Percentiles rank a stretch among this genome's conserved stretches.
These are phyloP conservation scores for Rostrohypoxylon terebratum DNA, from an alignment of 495 filamentous ascomycete genomes.

Conservation along the genomic window DNA sequence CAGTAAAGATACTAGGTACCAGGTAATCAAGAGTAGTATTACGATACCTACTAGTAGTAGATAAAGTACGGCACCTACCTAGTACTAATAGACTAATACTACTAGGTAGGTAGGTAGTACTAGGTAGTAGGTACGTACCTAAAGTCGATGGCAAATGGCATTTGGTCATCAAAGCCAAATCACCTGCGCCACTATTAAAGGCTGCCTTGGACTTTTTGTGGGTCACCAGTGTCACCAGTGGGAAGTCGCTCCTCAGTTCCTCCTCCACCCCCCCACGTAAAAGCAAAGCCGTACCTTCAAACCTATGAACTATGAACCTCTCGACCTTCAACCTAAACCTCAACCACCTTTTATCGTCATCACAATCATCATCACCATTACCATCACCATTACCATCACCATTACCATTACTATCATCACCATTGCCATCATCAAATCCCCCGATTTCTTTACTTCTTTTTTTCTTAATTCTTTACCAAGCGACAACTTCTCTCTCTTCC, in stretches of 20 bases:
- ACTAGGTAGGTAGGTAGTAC: no score
- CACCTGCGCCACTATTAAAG: constrained; percentile 26
- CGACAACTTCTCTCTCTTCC: background rate
- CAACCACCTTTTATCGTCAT: constrained; percentile 32
- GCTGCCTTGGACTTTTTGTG: constrained; percentile 13
- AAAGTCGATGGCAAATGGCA: background rate
- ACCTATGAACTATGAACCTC: constrained; percentile 13
- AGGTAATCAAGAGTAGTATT: no score
- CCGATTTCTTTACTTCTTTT: background rate
- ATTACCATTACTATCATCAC: constrained; percentile 18
- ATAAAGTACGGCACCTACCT: no score
- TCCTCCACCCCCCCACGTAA: constrained; percentile 28
- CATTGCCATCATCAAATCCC: background rate
- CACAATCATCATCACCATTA: constrained; percentile 7
- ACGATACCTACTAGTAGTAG: no score
- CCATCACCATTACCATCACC: constrained; percentile 7
- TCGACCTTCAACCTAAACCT: constrained; percentile 29
- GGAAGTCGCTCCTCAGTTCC: background rate
- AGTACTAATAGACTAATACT: no score
- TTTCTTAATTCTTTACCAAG: background rate
- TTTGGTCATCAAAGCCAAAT: constrained; percentile 43
- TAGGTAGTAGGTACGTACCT: constrained; percentile 6
- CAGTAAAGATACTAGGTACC: background rate
- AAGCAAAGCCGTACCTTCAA: constrained; percentile 29
- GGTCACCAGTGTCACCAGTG: background rate